Base-by-base conservation (phyloP, 2,329 filamentous ascomycete genomes). In the Fusarium keratoplasticum region DNA sequence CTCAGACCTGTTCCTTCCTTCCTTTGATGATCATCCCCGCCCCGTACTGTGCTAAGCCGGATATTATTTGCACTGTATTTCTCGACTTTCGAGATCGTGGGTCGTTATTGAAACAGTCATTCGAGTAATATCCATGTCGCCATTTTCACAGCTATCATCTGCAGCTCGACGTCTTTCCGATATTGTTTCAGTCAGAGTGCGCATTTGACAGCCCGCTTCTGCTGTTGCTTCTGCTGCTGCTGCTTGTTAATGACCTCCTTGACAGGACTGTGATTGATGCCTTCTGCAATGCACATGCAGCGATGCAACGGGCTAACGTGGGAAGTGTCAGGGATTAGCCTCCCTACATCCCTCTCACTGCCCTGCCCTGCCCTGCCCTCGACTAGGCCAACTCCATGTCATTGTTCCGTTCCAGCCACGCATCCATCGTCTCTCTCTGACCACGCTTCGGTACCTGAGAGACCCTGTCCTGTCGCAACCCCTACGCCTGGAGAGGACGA, bases 231-330 rank as follows among this genome's bases (percentile, higher is more conserved):
- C 31, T 44, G 25, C n/a, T 47, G 40, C 27, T 47, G 18, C 18
- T 42, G n/a, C 38, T 42, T 27, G 22, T 27, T 11, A 18, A 50
- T 16, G 44, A 18, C 22, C 22, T 50, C 44, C 44, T 50, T 29
- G 52, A 66, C 36, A 47, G 33, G 29, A 57, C 54, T 57, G 11
- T 55, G 31, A 63, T 57, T 64, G 65, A 58, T 64, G 67, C 64
- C 55, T 77, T 70, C 72, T 73, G 71, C 70, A 68, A 70, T 63
- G 70, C 70, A 72, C 65, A 62, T 61, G 35, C 40, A 59, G 44
- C 67, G 64, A 76, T 77, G 75, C 74, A 77, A 72, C 67, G 64
- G 42, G 52, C 61, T 67, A 75, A 59, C 62, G 58, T 61, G 64
- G 67, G 44, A 40, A 29, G 57, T 20, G 44, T 50, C 65, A 67